Base-by-base conservation (phyloP, 257 asterid genomes). In the Solanum dulcamara region DNA sequence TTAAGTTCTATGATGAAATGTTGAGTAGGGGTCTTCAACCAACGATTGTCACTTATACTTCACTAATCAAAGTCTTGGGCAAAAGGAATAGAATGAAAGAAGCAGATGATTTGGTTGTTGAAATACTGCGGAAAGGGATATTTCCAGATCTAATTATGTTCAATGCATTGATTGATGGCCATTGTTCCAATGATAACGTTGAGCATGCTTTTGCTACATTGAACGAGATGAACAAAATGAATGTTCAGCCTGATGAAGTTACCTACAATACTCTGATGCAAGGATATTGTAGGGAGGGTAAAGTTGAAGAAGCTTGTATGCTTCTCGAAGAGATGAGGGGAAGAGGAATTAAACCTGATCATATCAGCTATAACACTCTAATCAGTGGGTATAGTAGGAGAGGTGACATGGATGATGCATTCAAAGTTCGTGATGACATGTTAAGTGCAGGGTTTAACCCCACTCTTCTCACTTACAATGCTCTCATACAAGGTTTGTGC, bases 141-240 rank as follows among this genome's bases (percentile, higher is more conserved):
- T 20, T 48, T 12, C 94, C 94, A 2, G 97, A 92, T 90, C 90
- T 91, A 81, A 84, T 91, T 81, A 90, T 92, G 93, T 91, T 89
- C 88, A 93, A 91, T 88, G 90, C 90, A 33, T 51, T 92, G 81
- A 91, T 93, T 85, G 86, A 85, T 81, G 94, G 94, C 53, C 91
- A 92, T 74, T 93, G 91, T 59, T 88, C 88, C 5, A 85, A 87
- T 83, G 91, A 89, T 44, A 86, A 91, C 7, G 80, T 89, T 20
- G 89, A 90, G 80, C 89, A 81, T 64, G 95, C 91, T 64, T 57
- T 90, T 85, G 85, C 64, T 62, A 91, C 87, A 82, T 66, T 90
- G 74, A 87, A 50, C 55, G 92, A 88, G 89, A 92, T 92, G 93
- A 91, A 88, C 42, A 88, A 51, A 86, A 66, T 88, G 92, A 88